Percentiles rank a stretch among this genome's conserved stretches.
Conservation (phyloP, 1,139 yeast genomes). For the Yarrowia galli region DNA sequence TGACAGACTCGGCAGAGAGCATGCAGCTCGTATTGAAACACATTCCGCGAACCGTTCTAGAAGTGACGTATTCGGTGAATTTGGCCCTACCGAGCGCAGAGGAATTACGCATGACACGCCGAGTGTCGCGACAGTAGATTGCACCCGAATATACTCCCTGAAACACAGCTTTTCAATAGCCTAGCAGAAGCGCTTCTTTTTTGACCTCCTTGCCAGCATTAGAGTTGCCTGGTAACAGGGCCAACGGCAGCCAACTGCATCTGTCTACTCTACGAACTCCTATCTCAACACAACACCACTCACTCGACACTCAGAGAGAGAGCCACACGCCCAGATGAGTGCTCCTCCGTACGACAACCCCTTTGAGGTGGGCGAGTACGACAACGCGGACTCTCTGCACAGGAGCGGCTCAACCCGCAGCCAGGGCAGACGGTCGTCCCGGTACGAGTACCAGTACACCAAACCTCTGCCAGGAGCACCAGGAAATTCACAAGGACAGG, state of each 20-base stretch:
- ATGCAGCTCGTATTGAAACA: slow-evolving; percentile 27
- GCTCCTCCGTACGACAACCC: slow-evolving; percentile 36
- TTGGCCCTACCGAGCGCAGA: neutral
- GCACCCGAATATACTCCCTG: too few species aligned
- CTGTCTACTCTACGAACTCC: slow-evolving; percentile 18
- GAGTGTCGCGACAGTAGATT: too few species aligned
- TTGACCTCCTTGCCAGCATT: slow-evolving; percentile 22
- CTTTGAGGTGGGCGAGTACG: slow-evolving; percentile 29
- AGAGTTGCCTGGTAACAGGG: slow-evolving; percentile 32
- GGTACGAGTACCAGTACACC: slow-evolving; percentile 34
- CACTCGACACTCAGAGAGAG: slow-evolving; percentile 1
- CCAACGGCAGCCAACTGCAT: slow-evolving; percentile 29
- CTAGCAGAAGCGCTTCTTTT: neutral
- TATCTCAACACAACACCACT: slow-evolving; percentile 16
- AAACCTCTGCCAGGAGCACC: slow-evolving; percentile 33
- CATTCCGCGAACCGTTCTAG: slow-evolving; percentile 18
- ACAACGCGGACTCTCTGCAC: slow-evolving; percentile 20
- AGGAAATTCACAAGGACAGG: slow-evolving; percentile 7
- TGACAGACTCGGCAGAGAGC: slow-evolving; percentile 1
- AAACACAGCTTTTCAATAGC: neutral
- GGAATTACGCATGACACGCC: neutral
- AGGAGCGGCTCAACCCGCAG: slow-evolving; percentile 9
- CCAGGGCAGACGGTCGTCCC: slow-evolving; percentile 33
- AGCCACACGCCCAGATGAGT: slow-evolving; percentile 16
- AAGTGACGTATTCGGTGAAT: neutral